These are phyloP conservation scores for Chlorella sp. DNA, from an alignment of 139 green algal species.

Conservation along the genomic window DNA sequence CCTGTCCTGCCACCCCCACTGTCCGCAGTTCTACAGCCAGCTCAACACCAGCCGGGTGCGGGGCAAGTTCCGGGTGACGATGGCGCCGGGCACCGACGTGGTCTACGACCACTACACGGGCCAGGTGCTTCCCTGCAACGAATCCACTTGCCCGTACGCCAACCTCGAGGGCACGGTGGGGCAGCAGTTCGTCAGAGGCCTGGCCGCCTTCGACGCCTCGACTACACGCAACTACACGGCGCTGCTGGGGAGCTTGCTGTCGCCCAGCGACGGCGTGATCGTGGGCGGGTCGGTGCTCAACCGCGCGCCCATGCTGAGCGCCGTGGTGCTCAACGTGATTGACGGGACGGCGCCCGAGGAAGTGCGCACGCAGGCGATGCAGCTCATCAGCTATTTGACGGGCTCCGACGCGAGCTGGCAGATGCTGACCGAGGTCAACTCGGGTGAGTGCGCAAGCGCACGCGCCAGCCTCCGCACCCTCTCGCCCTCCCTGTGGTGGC, in stretches of 20 bases:
- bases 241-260: neutral
- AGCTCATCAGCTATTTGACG: no score
- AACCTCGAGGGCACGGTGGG: neutral
- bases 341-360: neutral
- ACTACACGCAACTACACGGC: neutral
- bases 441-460: no score
- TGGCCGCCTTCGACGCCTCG: no score
- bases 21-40: neutral
- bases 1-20: no score
- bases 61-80: neutral
- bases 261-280: neutral
- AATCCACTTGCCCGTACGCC: neutral
- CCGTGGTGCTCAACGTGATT: neutral
- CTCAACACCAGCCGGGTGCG: neutral
- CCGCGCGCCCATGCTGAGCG: neutral
- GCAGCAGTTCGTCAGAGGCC: no score
- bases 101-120: neutral
- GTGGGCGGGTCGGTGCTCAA: neutral
- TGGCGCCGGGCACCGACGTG: neutral
- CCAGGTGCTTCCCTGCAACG: neutral
- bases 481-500: no score
- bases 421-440: no score
- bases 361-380: neutral
- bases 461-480: no score
- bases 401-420: no score